Percentiles rank a stretch among this genome's conserved stretches.
These are phyloP conservation scores for Sporothrix inflata DNA, from an alignment of 2,329 filamentous ascomycete genomes.

Conservation along the genomic window DNA sequence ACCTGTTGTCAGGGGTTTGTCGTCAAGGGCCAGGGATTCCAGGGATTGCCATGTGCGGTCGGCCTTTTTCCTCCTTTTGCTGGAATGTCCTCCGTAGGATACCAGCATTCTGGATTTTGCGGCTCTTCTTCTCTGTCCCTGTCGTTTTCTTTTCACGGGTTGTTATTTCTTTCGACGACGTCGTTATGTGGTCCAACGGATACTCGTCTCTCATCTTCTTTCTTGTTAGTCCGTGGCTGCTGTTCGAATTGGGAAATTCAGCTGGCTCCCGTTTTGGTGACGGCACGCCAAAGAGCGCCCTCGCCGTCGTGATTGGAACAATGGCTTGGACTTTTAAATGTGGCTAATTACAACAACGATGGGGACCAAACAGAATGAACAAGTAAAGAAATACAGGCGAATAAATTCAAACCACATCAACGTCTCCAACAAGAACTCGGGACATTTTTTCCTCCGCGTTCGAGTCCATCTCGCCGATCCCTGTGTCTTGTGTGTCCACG, in stretches of 20 bases:
- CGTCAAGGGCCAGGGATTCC: background rate
- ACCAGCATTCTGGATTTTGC: conserved; percentile 2
- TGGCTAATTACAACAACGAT: background rate
- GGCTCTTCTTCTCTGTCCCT: background rate
- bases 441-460: background rate
- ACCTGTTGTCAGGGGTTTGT: background rate
- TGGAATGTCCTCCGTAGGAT: background rate
- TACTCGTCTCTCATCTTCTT: background rate
- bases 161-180: too few species aligned
- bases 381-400: background rate
- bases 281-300: background rate
- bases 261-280: background rate
- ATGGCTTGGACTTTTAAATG: background rate
- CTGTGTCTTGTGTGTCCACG: background rate
- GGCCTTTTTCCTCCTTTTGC: conserved; percentile 2
- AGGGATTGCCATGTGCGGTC: background rate
- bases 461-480: background rate
- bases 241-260: background rate
- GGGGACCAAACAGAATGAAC: background rate
- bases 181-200: too few species aligned
- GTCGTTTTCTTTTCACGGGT: background rate
- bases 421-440: background rate
- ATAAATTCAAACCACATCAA: background rate
- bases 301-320: background rate
- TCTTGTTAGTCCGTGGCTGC: background rate